phyloP scores from a whole-genome alignment of 1,284 basidiomycete genomes.

The Sutorius eximius region DNA sequence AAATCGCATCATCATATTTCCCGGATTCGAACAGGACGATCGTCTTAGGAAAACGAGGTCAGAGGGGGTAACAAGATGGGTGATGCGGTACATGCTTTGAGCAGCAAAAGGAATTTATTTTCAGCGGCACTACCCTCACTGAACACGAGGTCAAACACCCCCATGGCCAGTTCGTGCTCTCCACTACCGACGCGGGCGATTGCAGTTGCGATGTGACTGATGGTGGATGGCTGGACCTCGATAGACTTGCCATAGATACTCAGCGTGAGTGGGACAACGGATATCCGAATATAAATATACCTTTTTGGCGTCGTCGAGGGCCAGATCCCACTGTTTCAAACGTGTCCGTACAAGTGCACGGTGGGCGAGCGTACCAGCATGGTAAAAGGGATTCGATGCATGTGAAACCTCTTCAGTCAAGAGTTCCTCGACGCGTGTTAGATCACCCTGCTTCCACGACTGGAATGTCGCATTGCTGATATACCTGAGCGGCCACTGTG shows the following conservation, averaged over 20 bases:
- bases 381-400: neutral
- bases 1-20: neutral
- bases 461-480: neutral
- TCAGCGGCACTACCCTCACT: neutral
- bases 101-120: neutral
- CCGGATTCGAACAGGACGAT: neutral
- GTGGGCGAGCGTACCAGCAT: neutral
- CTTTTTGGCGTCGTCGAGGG: neutral
- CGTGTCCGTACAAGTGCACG: neutral
- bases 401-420: neutral
- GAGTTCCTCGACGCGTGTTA: neutral
- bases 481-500: neutral
- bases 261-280: neutral
- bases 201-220: neutral
- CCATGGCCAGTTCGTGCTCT: neutral
- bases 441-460: neutral
- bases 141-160: neutral
- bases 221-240: neutral
- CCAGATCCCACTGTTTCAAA: neutral
- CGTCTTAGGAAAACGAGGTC: neutral
- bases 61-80: neutral
- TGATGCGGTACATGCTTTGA: neutral
- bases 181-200: neutral
- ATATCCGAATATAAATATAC: neutral
- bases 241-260: neutral